These are phyloP conservation scores for Gracilaria domingensis DNA, from an alignment of 23 red algal genomes.

Conservation along the genomic window DNA sequence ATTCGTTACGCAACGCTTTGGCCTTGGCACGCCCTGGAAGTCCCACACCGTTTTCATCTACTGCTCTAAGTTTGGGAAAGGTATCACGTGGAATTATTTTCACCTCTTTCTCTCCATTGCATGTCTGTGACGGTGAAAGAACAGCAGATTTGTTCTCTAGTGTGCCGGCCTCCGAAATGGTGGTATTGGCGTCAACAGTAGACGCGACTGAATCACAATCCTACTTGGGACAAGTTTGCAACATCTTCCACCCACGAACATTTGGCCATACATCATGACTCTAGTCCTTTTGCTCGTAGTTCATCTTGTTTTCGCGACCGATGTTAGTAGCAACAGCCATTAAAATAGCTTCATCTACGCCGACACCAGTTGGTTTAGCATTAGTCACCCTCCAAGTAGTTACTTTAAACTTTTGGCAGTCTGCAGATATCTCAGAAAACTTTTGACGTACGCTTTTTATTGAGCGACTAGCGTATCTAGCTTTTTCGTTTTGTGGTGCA, in stretches of 20 bases:
- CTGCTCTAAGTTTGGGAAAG: background rate
- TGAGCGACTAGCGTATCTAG: background rate
- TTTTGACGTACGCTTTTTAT: background rate
- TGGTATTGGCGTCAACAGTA: background rate
- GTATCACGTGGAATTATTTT: background rate
- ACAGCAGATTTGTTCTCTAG: background rate
- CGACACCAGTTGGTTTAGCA: slow-evolving; percentile 22
- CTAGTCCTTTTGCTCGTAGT: slow-evolving; percentile 17
- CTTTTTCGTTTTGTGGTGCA: background rate
- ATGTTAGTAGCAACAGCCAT: slow-evolving; percentile 37
- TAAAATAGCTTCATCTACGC: slow-evolving; percentile 21
- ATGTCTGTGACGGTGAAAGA: background rate
- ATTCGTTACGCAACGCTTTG: background rate
- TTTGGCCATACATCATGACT: background rate
- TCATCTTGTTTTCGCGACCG: slow-evolving; percentile 4
- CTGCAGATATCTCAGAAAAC: slow-evolving; percentile 27
- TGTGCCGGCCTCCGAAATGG: background rate
- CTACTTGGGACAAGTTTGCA: slow-evolving; percentile 24
- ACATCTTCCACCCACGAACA: slow-evolving; percentile 1
- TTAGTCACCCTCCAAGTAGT: background rate
- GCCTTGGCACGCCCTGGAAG: background rate
- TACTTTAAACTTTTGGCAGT: slow-evolving; percentile 26
- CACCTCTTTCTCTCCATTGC: background rate
- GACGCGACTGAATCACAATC: background rate
- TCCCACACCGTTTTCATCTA: background rate